Evolutionary conservation across 2,329 filamentous ascomycete genomes (phyloP).

Genomic region (Trichoderma sp.): DNA sequence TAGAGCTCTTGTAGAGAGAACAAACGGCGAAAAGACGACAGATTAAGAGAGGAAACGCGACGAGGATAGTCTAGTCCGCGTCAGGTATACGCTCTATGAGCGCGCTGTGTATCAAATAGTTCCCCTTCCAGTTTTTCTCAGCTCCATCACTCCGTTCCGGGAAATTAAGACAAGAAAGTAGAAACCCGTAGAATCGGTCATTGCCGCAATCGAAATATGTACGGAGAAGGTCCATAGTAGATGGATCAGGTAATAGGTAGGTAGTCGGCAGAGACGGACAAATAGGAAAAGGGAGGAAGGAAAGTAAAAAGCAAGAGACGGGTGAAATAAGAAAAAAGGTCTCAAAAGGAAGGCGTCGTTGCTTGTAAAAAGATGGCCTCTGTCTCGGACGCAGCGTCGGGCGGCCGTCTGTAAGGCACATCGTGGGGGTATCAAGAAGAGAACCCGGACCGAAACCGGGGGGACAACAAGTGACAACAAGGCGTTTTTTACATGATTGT

Average conservation of each 20-base stretch:
- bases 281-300: constrained; percentile 13
- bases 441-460: constrained; percentile 9
- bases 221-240: constrained; percentile 28
- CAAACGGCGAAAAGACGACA: not conserved
- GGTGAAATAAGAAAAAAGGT: constrained; percentile 9
- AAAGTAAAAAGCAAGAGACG: constrained; percentile 14
- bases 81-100: constrained; percentile 20
- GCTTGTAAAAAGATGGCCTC: constrained; percentile 2
- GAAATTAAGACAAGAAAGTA: constrained; percentile 27
- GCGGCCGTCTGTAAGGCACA: constrained; percentile 8
- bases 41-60: constrained; percentile 13
- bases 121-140: constrained; percentile 1
- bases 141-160: constrained; percentile 24
- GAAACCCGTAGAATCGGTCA: constrained; percentile 22
- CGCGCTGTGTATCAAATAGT: constrained; percentile 21
- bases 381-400: not conserved
- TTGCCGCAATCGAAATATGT: constrained; percentile 29
- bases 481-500: constrained; percentile 57
- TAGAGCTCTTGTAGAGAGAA: constrained; percentile 10
- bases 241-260: constrained; percentile 8
- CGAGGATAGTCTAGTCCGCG: constrained; percentile 17
- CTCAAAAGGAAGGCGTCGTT: constrained; percentile 20
- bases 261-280: constrained; percentile 23
- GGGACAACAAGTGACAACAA: not conserved
- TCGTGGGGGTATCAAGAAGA: constrained; percentile 22